Evolutionary conservation across 202 grass and related monocot species (phyloP).

Genomic region (Zoysia matrella): DNA sequence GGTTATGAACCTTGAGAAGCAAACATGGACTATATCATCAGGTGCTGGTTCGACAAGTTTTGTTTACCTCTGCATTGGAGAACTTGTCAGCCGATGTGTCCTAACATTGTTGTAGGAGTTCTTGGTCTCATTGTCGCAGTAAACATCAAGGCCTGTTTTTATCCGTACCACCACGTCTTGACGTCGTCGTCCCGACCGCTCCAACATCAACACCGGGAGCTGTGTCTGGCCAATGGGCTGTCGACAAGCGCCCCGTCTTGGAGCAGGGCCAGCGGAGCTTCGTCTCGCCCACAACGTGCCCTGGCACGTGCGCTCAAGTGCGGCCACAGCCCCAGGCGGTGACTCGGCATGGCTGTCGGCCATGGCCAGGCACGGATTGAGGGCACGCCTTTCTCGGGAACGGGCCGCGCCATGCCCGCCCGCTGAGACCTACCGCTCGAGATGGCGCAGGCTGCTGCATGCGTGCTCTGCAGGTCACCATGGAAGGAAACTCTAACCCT

Average conservation of each 20-base stretch:
- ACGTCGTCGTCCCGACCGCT: neutral
- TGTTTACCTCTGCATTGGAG: neutral
- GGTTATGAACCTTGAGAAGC: too few species aligned
- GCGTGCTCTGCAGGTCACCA: neutral
- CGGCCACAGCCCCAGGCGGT: conserved; percentile 34
- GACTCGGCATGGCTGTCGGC: conserved; percentile 62
- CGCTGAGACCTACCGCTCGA: neutral
- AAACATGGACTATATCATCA: neutral
- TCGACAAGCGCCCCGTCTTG: conserved; percentile 40
- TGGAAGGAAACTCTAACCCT: conserved; percentile 43
- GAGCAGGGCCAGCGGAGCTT: conserved; percentile 27
- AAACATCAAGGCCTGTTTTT: conserved; percentile 26
- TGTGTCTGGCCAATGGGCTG: conserved; percentile 27
- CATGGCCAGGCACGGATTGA: conserved; percentile 52
- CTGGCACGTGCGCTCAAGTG: conserved; percentile 34
- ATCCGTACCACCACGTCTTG: neutral
- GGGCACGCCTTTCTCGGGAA: conserved; percentile 55
- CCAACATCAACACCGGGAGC: conserved; percentile 45
- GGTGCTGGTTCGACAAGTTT: neutral
- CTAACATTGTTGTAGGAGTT: neutral
- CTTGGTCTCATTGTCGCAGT: neutral
- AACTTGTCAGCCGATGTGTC: neutral
- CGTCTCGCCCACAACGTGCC: conserved; percentile 36
- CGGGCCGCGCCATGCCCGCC: conserved; percentile 29
- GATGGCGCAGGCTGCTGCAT: conserved; percentile 1